These are phyloP conservation scores for Phytophthora brassicae DNA, from an alignment of 352 stramenopile genomes.

Conservation along the genomic window DNA sequence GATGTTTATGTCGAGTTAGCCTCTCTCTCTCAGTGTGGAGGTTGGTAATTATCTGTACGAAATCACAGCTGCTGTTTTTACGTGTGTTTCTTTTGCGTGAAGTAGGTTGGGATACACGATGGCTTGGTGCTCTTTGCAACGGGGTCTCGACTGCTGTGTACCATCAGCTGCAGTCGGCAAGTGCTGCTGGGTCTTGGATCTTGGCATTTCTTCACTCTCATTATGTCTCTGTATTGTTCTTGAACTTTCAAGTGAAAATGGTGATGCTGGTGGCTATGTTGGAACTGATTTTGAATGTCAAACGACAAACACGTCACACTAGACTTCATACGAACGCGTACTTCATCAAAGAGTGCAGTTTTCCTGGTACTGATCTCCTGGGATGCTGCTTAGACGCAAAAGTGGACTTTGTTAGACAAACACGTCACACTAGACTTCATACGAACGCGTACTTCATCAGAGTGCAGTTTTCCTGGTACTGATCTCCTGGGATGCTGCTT, in stretches of 20 bases:
- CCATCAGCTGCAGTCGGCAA: background rate
- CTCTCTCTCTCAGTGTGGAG: background rate
- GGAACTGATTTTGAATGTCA: background rate
- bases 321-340: conserved; percentile 9
- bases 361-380: background rate
- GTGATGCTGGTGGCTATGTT: background rate
- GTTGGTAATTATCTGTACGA: background rate
- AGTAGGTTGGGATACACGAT: background rate
- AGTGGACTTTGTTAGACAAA: background rate
- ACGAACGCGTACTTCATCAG: conserved; percentile 8
- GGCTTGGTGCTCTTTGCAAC: background rate
- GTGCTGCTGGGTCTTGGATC: background rate
- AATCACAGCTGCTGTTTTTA: background rate
- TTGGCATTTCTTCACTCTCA: background rate
- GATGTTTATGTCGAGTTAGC: background rate
- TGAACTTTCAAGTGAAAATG: background rate
- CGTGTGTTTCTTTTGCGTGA: background rate
- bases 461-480: conserved; percentile 2
- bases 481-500: conserved; percentile 3
- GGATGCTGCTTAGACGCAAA: conserved; percentile 10
- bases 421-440: background rate
- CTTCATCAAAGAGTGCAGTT: conserved; percentile 6
- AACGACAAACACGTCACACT: background rate
- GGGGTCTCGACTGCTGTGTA: background rate
- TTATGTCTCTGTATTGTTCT: no score